Evolutionary conservation across 2,329 filamentous ascomycete genomes (phyloP).

Genomic region (Paracorniculantispora psalliotae): DNA sequence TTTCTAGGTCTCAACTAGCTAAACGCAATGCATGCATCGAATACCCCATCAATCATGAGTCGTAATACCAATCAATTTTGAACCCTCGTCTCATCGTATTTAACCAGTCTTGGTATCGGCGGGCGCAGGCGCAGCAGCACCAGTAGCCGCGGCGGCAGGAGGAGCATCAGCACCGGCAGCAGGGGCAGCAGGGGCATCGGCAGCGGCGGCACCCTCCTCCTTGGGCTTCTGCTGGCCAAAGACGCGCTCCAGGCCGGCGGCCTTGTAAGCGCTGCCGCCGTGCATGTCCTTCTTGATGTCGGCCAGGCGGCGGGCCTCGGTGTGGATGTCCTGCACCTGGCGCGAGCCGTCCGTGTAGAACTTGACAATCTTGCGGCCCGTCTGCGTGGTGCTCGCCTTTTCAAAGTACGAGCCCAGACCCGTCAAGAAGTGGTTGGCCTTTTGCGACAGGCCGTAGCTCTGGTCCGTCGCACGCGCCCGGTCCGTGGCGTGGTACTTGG

Average conservation of each 20-base stretch:
- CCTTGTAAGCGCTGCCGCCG: conserved; percentile 55
- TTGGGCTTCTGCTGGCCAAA: conserved; percentile 49
- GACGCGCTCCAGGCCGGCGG: conserved; percentile 51
- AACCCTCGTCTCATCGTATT: neutral
- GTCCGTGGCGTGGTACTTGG: conserved; percentile 82
- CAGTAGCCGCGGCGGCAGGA: neutral
- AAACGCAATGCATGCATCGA: neutral
- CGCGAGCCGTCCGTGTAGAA: conserved; percentile 85
- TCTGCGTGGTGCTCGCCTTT: conserved; percentile 81
- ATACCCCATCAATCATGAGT: neutral
- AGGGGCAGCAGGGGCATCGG: conserved; percentile 16
- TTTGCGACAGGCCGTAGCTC: conserved; percentile 74
- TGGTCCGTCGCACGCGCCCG: conserved; percentile 79
- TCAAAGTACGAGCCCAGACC: conserved; percentile 88
- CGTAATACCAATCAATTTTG: neutral
- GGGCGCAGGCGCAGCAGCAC: neutral
- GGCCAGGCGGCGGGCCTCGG: conserved; percentile 81
- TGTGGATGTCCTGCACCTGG: conserved; percentile 91
- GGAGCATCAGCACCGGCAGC: conserved; percentile 16
- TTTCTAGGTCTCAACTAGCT: neutral
- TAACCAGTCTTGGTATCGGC: conserved; percentile 16
- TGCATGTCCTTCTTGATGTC: conserved; percentile 72
- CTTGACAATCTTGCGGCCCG: conserved; percentile 77
- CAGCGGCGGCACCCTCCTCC: conserved; percentile 31
- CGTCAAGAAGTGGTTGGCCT: conserved; percentile 58